Conservation (phyloP, 2,329 filamentous ascomycete species). For the Colletotrichum horii region DNA sequence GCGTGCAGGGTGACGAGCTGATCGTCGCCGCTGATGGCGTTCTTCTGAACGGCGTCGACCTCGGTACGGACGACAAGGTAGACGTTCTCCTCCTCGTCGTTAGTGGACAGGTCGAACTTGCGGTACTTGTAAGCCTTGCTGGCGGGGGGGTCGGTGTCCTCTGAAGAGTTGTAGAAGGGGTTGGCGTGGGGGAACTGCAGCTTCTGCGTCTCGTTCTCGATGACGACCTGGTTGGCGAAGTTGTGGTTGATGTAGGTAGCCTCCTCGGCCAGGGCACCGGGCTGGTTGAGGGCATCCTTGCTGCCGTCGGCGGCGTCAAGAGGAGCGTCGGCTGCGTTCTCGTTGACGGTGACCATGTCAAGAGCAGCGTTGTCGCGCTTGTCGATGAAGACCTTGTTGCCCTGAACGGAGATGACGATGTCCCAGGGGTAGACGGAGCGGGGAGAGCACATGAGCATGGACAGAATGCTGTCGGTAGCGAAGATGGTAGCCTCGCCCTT, state of each 20-base stretch:
- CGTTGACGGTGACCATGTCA: slow-evolving; percentile 98
- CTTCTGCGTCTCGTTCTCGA: slow-evolving; percentile 80
- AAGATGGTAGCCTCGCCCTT: slow-evolving; percentile 97
- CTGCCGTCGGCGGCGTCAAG: slow-evolving; percentile 89
- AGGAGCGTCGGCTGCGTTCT: slow-evolving; percentile 95
- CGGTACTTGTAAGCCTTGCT: slow-evolving; percentile 99
- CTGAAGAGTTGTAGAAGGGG: slow-evolving; percentile 94
- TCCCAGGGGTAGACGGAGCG: slow-evolving; percentile 99
- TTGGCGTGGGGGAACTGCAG: slow-evolving; percentile 87
- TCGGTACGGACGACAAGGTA: slow-evolving; percentile 94
- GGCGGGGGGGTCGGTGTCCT: slow-evolving; percentile 91
- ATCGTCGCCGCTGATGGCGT: slow-evolving; percentile 88
- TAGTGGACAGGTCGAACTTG: slow-evolving; percentile 92
- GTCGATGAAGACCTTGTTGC: slow-evolving; percentile 97
- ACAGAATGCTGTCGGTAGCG: slow-evolving; percentile 94
- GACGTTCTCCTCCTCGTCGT: slow-evolving; percentile 86
- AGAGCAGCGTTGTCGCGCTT: slow-evolving; percentile 95
- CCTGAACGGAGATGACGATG: slow-evolving; percentile 89
- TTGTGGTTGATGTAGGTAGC: slow-evolving; percentile 99
- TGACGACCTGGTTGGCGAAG: slow-evolving; percentile 94
- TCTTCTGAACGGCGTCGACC: slow-evolving; percentile 94
- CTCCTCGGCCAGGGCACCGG: slow-evolving; percentile 90
- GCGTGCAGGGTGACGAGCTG: slow-evolving; percentile 93
- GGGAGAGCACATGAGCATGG: slow-evolving; percentile 98
- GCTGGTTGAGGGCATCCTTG: slow-evolving; percentile 95